These are phyloP conservation scores for Proliferodiscus dingleyae DNA, from an alignment of 2,329 filamentous ascomycete species.

Conservation along the genomic window DNA sequence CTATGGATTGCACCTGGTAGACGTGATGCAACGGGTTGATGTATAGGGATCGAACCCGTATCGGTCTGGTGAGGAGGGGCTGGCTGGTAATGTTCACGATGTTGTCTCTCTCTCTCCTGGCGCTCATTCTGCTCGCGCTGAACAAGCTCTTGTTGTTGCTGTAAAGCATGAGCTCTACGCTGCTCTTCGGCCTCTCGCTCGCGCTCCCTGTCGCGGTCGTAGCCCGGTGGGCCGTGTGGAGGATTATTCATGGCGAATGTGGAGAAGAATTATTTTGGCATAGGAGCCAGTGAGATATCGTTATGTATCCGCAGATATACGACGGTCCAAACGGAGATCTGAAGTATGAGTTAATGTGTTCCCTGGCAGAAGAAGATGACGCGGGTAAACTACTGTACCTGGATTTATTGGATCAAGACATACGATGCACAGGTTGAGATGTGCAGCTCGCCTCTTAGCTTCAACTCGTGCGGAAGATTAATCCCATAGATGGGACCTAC, in stretches of 20 bases:
- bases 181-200: constrained; percentile 45
- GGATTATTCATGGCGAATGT: constrained; percentile 27
- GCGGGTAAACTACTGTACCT: background rate
- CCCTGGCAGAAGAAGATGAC: background rate
- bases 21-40: constrained; percentile 87
- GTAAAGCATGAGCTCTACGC: constrained; percentile 49
- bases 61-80: constrained; percentile 76
- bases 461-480: background rate
- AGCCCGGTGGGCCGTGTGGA: constrained; percentile 26
- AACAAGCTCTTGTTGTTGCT: constrained; percentile 49
- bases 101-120: constrained; percentile 49
- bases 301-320: background rate
- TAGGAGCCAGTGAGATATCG: background rate
- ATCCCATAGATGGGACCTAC: background rate
- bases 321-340: background rate
- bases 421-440: background rate
- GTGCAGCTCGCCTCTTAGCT: background rate
- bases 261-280: background rate
- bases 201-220: constrained; percentile 40
- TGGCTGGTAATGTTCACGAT: constrained; percentile 61
- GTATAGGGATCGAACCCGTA: constrained; percentile 81
- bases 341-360: background rate
- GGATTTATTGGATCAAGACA: too few relatives aligned
- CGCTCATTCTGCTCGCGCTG: constrained; percentile 47
- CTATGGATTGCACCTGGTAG: constrained; percentile 81